Percentiles rank a stretch among this genome's conserved stretches.
Conservation (phyloP, 148 eudicot species). For the Beta vulgaris region DNA sequence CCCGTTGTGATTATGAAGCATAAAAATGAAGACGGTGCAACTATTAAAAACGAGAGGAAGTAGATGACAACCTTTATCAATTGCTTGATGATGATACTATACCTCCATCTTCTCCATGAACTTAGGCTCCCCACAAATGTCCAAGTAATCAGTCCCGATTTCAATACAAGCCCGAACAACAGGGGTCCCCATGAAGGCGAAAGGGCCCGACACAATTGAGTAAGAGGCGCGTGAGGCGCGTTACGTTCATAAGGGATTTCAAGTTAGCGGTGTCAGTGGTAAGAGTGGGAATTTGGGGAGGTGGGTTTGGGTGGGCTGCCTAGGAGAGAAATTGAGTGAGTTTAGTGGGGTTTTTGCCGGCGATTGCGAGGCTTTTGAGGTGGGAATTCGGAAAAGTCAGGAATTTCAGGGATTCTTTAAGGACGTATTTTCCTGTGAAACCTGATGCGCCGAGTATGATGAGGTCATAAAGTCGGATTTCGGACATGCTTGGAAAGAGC, state of each 20-base stretch:
- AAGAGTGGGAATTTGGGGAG: slow-evolving; percentile 55
- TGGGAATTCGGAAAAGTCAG: slow-evolving; percentile 54
- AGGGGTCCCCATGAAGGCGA: slow-evolving; percentile 55
- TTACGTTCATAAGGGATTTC: slow-evolving; percentile 42
- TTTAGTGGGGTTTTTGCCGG: slow-evolving; percentile 55
- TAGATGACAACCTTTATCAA: slow-evolving; percentile 51
- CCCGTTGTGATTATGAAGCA: too few relatives aligned
- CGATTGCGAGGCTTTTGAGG: slow-evolving; percentile 65
- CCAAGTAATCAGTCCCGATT: slow-evolving; percentile 65
- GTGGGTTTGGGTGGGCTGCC: slow-evolving; percentile 50
- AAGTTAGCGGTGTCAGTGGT: slow-evolving; percentile 51
- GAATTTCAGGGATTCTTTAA: slow-evolving; percentile 69
- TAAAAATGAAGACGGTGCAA: too few relatives aligned
- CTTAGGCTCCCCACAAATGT: slow-evolving; percentile 86
- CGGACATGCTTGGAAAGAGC: too few relatives aligned
- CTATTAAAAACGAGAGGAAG: too few relatives aligned
- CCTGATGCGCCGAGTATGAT: slow-evolving; percentile 86
- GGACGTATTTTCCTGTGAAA: slow-evolving; percentile 86
- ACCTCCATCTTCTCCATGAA: slow-evolving; percentile 83
- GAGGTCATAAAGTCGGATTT: slow-evolving; percentile 54
- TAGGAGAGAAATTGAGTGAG: slow-evolving; percentile 50
- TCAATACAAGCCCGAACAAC: slow-evolving; percentile 68
- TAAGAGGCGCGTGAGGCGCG: slow-evolving; percentile 41
- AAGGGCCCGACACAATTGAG: slow-evolving; percentile 91
- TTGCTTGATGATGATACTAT: slow-evolving; percentile 40